Evolutionary conservation across 345 rosid genomes (phyloP).

Genomic region (Eucalyptus erythrocorys): DNA sequence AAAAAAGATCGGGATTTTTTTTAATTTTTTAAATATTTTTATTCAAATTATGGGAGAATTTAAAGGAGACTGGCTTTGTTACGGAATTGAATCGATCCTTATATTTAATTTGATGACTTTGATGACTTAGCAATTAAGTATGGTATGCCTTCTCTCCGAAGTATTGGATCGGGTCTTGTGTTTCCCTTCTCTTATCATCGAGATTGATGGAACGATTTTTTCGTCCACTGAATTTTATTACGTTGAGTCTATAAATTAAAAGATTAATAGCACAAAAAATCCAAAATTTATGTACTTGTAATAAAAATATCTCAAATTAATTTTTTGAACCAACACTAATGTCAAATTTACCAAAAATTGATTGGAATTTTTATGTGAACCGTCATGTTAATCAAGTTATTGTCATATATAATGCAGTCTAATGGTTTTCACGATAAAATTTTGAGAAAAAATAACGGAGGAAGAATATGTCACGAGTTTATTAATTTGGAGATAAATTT

Average conservation of each 20-base stretch:
- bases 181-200: not conserved
- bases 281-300: fast-evolving
- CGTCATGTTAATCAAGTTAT: fast-evolving
- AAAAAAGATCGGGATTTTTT: no score
- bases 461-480: not conserved
- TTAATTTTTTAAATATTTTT: not conserved
- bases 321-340: no score
- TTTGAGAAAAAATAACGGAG: no score
- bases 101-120: not conserved
- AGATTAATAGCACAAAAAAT: fast-evolving
- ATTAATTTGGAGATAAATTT: fast-evolving
- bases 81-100: not conserved
- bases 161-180: not conserved
- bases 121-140: not conserved
- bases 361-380: fast-evolving
- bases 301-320: no score
- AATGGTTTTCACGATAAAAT: not conserved
- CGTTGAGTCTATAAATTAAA: not conserved
- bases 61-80: not conserved
- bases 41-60: not conserved
- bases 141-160: not conserved
- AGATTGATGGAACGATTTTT: not conserved
- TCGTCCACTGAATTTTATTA: fast-evolving
- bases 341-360: fast-evolving
- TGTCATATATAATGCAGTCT: fast-evolving